phyloP scores from a whole-genome alignment of 1,139 yeast species.

The Saccharomyces hybrid region DNA sequence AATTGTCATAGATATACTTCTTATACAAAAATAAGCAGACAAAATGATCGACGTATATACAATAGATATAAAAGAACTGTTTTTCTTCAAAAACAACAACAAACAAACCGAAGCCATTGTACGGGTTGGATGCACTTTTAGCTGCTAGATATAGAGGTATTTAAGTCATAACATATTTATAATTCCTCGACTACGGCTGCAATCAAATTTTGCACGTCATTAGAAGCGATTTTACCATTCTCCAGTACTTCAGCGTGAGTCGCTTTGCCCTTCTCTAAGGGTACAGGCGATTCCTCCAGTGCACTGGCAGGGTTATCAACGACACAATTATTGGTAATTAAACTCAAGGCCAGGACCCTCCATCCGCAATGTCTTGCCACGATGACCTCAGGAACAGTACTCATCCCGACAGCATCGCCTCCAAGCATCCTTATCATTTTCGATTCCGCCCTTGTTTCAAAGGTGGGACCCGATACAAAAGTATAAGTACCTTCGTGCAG shows the following conservation, averaged over 20 bases:
- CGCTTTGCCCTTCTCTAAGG: constrained; percentile 72
- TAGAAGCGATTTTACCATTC: constrained; percentile 71
- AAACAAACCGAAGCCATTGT: too few species aligned
- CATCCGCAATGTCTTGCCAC: constrained; percentile 86
- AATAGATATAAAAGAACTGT: too few species aligned
- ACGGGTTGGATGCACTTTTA: too few species aligned
- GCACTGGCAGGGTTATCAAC: constrained; percentile 72
- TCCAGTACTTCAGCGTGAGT: constrained; percentile 84
- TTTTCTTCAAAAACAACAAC: too few species aligned
- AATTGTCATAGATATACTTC: too few species aligned
- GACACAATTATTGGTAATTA: constrained; percentile 80
- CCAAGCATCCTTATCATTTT: constrained; percentile 64
- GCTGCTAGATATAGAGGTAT: too few species aligned
- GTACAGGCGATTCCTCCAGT: constrained; percentile 43
- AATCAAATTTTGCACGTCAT: constrained; percentile 66
- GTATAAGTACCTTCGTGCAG: constrained; percentile 84
- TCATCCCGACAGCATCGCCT: constrained; percentile 96
- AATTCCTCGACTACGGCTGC: constrained; percentile 51
- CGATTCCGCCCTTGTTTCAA: constrained; percentile 87
- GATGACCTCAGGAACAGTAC: constrained; percentile 92
- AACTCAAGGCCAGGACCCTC: constrained; percentile 72
- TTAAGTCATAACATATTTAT: constrained; percentile 7
- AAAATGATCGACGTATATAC: too few species aligned
- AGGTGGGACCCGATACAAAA: constrained; percentile 89
- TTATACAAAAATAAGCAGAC: too few species aligned